Conservation (phyloP, 192 early-diverging fungal genomes). For the Podila minutissima region DNA sequence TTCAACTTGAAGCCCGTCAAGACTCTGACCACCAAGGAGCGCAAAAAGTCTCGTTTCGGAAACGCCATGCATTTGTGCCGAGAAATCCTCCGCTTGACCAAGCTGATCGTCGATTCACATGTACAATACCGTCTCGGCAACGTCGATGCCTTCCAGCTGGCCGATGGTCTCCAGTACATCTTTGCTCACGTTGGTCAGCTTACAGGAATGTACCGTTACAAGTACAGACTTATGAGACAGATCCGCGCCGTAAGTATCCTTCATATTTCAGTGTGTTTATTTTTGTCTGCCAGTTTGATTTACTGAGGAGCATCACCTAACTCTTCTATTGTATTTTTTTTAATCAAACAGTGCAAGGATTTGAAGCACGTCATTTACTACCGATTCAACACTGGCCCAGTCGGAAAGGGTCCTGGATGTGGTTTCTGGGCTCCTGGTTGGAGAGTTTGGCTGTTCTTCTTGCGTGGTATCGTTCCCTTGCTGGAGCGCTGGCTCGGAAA, state of each 20-base stretch:
- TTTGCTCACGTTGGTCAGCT: slow-evolving; percentile 99
- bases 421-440: slow-evolving; percentile 99
- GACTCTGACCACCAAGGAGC: slow-evolving; percentile 98
- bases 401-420: slow-evolving; percentile 97
- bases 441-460: slow-evolving; percentile 99
- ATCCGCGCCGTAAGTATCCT: slow-evolving; percentile 84
- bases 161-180: slow-evolving; percentile 98
- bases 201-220: slow-evolving; percentile 99
- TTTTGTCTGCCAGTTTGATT: neutral
- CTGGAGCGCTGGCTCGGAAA: slow-evolving; percentile 99
- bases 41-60: slow-evolving; percentile 99
- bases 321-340: neutral
- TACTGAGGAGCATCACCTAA: neutral
- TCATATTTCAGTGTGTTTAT: neutral
- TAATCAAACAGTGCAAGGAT: slow-evolving; percentile 73
- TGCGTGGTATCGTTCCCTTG: slow-evolving; percentile 97
- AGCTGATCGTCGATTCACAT: slow-evolving; percentile 96
- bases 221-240: slow-evolving; percentile 97
- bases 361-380: slow-evolving; percentile 95
- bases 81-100: slow-evolving; percentile 96
- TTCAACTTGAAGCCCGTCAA: slow-evolving; percentile 99
- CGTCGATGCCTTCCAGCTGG: slow-evolving; percentile 98
- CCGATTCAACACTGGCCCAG: slow-evolving; percentile 95
- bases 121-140: slow-evolving; percentile 99
- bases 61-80: slow-evolving; percentile 95